Base-by-base conservation (phyloP, 345 rosid species). In the Psidium guajava region DNA sequence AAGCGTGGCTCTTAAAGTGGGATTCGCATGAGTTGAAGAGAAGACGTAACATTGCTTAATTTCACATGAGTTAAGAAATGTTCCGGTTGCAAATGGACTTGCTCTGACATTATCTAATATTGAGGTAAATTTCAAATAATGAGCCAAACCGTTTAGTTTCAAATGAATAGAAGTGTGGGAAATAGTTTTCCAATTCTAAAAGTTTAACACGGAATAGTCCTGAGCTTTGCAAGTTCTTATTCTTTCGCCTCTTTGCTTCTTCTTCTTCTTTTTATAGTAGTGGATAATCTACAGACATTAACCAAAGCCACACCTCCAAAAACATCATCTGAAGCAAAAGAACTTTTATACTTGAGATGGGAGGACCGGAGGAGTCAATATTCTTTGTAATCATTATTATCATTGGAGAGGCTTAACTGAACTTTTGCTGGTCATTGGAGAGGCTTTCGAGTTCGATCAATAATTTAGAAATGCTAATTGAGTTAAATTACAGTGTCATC, bases 271-370 rank as follows among this genome's bases (percentile, higher is more conserved):
- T 42, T 6, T 42, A 6, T 42, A 42, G 44, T 42, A 42, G 4
- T 42, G 4, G 28, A 57, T 11, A 57, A 25, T n/a, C 61, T 13
- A 57, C 61, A 11, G 9, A 28, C 0, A 24, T 24, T 57, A 4
- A 11, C 25, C 1, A 0, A 57, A 57, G 61, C n/a, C 1, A 1
- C 1, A 57, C 61, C 61, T 57, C 0, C 1, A 0, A 25, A 11
- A 57, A 25, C 15, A 24, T 57, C 2, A 11, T 25, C 1, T 57
- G 3, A 24, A 57, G 25, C 25, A 57, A 6, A 6, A 57, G 61
- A 57, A 57, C 27, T 57, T 25, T 55, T 9, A 55, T 55, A 55
- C 25, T 21, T 55, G n/a, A 55, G 25, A 21, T 55, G 58, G 11
- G 58, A 24, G n/a, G n/a, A n/a, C n/a, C n/a, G n/a, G n/a, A n/a